phyloP scores from a whole-genome alignment of 2,329 filamentous ascomycete species.

The Phoma sp. region DNA sequence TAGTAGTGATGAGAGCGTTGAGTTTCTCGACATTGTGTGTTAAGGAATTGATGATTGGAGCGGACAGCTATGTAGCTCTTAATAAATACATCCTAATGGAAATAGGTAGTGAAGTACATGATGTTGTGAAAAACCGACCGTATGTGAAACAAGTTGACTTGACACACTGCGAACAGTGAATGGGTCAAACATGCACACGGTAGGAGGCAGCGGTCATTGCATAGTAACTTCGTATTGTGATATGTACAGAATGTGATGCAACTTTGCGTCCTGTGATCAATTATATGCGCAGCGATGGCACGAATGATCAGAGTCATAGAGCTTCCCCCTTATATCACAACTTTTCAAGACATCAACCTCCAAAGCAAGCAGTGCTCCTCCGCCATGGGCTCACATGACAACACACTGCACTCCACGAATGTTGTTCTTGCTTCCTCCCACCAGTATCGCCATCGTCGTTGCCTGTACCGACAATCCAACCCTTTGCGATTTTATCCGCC shows the following conservation, averaged over 20 bases:
- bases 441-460: not conserved
- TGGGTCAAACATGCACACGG: too few species aligned
- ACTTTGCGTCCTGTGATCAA: too few species aligned
- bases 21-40: not conserved
- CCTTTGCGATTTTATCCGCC: not conserved
- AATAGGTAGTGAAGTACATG: not conserved
- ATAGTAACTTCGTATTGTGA: too few species aligned
- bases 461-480: not conserved
- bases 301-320: too few species aligned
- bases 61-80: not conserved
- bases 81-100: too few species aligned
- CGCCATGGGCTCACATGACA: not conserved
- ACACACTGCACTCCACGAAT: slow-evolving; percentile 10
- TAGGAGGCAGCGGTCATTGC: too few species aligned
- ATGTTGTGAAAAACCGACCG: not conserved
- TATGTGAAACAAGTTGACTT: not conserved
- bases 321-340: not conserved
- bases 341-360: not conserved
- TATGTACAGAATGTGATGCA: too few species aligned
- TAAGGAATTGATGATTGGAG: not conserved
- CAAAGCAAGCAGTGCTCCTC: not conserved
- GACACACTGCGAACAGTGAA: not conserved
- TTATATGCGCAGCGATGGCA: not conserved
- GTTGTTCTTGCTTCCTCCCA: not conserved
- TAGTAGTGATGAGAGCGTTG: not conserved